A percentile compares a stretch with the other conserved stretches of the same genome.
These are phyloP conservation scores for Dipodascopsis uninucleata DNA, from an alignment of 805 yeast species.

Conservation along the genomic window DNA sequence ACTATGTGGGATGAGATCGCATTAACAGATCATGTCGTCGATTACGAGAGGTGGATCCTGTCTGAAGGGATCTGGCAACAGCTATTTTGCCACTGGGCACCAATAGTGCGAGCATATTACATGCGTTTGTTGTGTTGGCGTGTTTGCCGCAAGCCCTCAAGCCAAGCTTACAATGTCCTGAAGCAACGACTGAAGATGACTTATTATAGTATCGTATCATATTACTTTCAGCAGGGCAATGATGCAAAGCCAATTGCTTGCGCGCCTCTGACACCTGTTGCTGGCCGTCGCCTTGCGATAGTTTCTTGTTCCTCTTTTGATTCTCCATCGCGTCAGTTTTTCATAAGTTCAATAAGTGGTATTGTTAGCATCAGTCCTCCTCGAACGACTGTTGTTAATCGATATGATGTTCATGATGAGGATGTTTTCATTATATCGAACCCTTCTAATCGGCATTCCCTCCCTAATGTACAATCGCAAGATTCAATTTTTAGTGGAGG, in stretches of 20 bases:
- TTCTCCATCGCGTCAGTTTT: conserved; percentile 20
- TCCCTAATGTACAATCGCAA: neutral
- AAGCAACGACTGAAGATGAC: conserved; percentile 7
- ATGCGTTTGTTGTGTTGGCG: conserved; percentile 67
- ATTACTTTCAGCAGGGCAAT: neutral
- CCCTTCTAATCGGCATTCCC: neutral
- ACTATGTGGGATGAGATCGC: conserved; percentile 73
- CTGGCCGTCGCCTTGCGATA: conserved; percentile 23
- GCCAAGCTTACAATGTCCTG: conserved; percentile 6
- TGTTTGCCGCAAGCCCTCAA: conserved; percentile 35
- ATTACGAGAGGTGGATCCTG: conserved; percentile 59
- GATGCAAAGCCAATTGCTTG: neutral
- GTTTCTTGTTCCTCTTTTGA: conserved; percentile 18
- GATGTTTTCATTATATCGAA: conserved; percentile 17
- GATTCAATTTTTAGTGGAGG: neutral
- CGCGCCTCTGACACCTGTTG: conserved; percentile 10
- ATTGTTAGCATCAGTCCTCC: neutral
- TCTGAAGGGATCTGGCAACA: conserved; percentile 49
- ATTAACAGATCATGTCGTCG: conserved; percentile 32
- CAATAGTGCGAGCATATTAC: conserved; percentile 68
- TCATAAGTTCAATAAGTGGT: conserved; percentile 11
- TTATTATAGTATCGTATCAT: neutral
- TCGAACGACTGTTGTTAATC: conserved; percentile 3
- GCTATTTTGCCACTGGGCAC: conserved; percentile 75
- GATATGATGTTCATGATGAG: conserved; percentile 28